Evolutionary conservation across 2,329 filamentous ascomycete species (phyloP).

Genomic region (Ceratocystis harringtonii): DNA sequence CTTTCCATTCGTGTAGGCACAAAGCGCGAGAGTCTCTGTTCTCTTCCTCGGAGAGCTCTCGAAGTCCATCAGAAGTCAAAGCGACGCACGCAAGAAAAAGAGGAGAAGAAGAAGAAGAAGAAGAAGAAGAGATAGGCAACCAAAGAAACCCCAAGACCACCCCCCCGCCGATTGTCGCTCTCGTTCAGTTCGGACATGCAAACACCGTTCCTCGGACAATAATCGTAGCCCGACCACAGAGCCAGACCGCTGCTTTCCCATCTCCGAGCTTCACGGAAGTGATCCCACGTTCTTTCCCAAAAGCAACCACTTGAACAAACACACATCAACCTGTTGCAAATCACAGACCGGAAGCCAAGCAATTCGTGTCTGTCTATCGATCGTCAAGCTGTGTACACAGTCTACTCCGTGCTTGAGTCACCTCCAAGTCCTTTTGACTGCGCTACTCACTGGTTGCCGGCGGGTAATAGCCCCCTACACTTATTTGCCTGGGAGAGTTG

Average conservation of each 20-base stretch:
- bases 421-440: neutral
- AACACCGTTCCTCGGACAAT: too few relatives aligned
- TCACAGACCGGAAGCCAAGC: neutral
- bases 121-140: neutral
- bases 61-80: neutral
- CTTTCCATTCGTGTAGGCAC: too few relatives aligned
- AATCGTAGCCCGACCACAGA: too few relatives aligned
- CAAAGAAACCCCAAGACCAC: too few relatives aligned
- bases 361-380: neutral
- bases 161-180: too few relatives aligned
- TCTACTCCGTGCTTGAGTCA: neutral
- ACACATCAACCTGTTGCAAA: neutral
- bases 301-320: neutral
- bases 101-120: neutral
- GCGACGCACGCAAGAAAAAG: neutral
- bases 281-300: neutral
- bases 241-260: too few relatives aligned
- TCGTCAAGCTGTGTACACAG: neutral
- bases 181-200: too few relatives aligned
- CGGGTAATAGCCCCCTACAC: neutral
- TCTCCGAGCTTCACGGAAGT: too few relatives aligned
- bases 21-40: neutral
- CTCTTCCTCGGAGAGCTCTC: neutral
- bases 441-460: neutral
- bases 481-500: neutral